Percentiles rank a stretch among this genome's conserved stretches.
phyloP scores from a whole-genome alignment of 208 protist species.

The Wallacemonas rigidus region DNA sequence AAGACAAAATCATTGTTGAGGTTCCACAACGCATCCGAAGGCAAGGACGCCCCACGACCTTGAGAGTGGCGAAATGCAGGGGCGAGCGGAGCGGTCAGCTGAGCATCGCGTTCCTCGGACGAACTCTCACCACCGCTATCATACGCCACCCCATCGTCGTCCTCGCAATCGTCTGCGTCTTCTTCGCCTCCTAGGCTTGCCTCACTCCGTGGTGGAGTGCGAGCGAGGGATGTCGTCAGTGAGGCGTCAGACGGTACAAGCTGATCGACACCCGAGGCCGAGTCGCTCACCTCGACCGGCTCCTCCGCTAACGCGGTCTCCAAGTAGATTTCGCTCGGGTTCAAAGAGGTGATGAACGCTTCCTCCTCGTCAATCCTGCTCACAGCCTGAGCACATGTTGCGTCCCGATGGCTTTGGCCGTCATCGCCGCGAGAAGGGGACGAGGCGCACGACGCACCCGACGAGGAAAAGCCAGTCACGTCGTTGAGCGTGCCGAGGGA shows the following conservation, averaged over 20 bases:
- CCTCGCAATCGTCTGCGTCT: not conserved
- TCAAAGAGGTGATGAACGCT: slow-evolving; percentile 10
- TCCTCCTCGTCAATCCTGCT: not conserved
- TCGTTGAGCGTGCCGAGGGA: not conserved
- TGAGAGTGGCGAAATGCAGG: no score
- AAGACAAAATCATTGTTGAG: slow-evolving; percentile 58
- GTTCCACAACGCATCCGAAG: slow-evolving; percentile 30
- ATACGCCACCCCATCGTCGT: not conserved
- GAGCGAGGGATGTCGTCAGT: no score
- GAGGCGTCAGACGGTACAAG: no score
- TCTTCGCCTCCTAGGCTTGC: not conserved
- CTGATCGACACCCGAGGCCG: no score
- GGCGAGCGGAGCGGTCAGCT: not conserved
- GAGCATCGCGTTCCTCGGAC: not conserved
- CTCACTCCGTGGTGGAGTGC: no score
- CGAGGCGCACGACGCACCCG: not conserved
- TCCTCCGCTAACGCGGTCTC: not conserved
- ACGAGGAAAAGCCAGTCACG: slow-evolving; percentile 1
- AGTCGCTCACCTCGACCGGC: not conserved
- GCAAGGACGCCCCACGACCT: no score
- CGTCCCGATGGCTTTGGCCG: no score
- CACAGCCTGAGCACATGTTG: not conserved
- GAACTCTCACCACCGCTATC: not conserved
- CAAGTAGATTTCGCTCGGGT: not conserved
- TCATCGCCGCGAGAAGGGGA: not conserved